These are phyloP conservation scores for Actinidia polygama DNA, from an alignment of 179 eudicot species.

Conservation along the genomic window DNA sequence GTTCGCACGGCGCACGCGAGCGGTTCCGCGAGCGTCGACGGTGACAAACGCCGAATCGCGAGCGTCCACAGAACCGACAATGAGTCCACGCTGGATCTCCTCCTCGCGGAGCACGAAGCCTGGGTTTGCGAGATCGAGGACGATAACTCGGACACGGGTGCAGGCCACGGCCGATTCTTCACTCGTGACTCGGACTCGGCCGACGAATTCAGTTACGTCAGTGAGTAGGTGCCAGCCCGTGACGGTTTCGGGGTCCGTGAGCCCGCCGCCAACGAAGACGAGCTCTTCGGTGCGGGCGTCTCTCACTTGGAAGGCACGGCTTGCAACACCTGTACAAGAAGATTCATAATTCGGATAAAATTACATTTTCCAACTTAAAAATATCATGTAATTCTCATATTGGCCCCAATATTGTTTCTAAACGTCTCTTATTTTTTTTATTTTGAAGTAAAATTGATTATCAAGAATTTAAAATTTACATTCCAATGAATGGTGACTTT, in stretches of 20 bases:
- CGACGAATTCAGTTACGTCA: slow-evolving; percentile 60
- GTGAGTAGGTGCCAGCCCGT: slow-evolving; percentile 87
- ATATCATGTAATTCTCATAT: no score
- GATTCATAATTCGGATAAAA: no score
- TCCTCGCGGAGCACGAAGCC: slow-evolving; percentile 43
- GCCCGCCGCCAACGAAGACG: slow-evolving; percentile 60
- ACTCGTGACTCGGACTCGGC: slow-evolving; percentile 61
- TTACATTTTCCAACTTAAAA: no score
- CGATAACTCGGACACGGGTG: slow-evolving; percentile 52
- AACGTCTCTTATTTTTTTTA: no score
- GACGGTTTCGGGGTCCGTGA: slow-evolving; percentile 84
- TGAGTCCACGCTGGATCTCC: slow-evolving; percentile 39
- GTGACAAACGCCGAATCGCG: slow-evolving; percentile 33
- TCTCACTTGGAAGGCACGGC: slow-evolving; percentile 82
- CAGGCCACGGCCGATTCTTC: slow-evolving; percentile 65
- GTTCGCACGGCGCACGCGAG: slow-evolving; percentile 48
- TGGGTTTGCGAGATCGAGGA: slow-evolving; percentile 52
- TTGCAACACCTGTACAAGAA: slow-evolving; percentile 70
- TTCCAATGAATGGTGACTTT: no score
- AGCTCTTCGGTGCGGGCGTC: slow-evolving; percentile 62
- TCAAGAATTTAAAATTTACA: no score
- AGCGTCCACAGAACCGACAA: slow-evolving; percentile 64
- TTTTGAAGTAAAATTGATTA: no score
- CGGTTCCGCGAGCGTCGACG: slow-evolving; percentile 59
- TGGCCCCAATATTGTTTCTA: no score